These are phyloP conservation scores for Panaeolus cyanescens DNA, from an alignment of 768 basidiomycete genomes.

Conservation along the genomic window DNA sequence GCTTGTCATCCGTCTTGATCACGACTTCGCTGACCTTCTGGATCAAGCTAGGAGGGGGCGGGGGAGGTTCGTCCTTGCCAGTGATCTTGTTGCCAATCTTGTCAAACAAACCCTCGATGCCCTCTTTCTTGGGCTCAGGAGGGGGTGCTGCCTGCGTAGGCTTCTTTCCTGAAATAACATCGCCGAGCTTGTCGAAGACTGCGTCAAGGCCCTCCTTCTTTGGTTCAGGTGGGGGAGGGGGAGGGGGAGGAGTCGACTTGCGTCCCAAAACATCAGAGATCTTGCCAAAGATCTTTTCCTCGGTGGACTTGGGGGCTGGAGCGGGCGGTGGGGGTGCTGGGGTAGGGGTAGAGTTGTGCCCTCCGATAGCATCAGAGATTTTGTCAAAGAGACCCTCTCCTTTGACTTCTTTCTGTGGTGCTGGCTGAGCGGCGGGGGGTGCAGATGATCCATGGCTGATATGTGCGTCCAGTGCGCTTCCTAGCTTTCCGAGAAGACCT, in stretches of 20 bases:
- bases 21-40: not conserved
- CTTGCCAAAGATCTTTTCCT: constrained; percentile 5
- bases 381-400: constrained; percentile 3
- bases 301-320: not conserved
- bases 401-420: not conserved
- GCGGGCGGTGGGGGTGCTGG: not conserved
- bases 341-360: not conserved
- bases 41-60: not conserved
- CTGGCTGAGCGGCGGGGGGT: not conserved
- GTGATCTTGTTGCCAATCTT: constrained; percentile 3
- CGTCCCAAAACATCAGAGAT: not conserved
- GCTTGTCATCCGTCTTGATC: not conserved
- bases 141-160: not conserved
- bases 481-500: not conserved
- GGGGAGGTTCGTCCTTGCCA: not conserved
- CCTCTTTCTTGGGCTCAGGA: not conserved
- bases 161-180: not conserved
- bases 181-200: constrained; percentile 5
- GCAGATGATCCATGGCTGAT: not conserved
- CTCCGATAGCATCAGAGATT: constrained; percentile 3
- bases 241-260: not conserved
- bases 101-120: constrained; percentile 1
- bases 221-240: not conserved
- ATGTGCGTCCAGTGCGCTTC: not conserved
- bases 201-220: not conserved